Conservation (phyloP, 2,329 filamentous ascomycete species). For the Drechslerella dactyloides region DNA sequence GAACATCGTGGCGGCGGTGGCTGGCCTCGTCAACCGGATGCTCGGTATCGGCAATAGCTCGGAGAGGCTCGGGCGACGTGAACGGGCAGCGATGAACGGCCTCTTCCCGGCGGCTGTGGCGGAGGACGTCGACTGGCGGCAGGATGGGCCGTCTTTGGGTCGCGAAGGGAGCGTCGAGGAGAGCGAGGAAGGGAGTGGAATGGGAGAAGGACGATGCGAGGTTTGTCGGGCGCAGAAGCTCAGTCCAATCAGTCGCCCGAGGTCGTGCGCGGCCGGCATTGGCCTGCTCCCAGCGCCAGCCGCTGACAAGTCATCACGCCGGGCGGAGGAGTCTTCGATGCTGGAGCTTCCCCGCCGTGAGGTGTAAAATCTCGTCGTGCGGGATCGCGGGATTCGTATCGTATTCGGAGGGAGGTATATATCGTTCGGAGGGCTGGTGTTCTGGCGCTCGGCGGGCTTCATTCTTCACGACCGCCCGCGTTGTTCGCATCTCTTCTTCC, state of each 20-base stretch:
- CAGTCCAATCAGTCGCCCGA: background rate
- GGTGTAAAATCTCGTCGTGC: too few species aligned
- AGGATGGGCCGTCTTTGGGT: too few species aligned
- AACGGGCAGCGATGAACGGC: too few species aligned
- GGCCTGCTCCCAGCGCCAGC: background rate
- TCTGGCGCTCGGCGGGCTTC: conserved; percentile 36
- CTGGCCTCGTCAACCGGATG: background rate
- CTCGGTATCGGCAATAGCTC: background rate
- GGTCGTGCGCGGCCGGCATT: conserved; percentile 36
- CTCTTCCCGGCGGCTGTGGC: too few species aligned
- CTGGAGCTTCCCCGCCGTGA: too few species aligned
- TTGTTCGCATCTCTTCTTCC: conserved; percentile 12
- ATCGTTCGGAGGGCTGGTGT: conserved; percentile 38
- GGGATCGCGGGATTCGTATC: conserved; percentile 1
- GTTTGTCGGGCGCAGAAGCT: conserved; percentile 28
- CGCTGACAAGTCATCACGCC: conserved; percentile 18
- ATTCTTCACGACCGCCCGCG: conserved; percentile 32
- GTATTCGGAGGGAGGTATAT: conserved; percentile 17
- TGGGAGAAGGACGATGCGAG: conserved; percentile 7
- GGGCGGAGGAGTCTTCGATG: too few species aligned
- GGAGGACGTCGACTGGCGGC: too few species aligned
- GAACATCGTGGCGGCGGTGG: conserved; percentile 64
- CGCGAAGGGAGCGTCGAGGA: background rate
- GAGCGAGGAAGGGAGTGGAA: background rate
- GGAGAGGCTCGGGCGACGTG: background rate